Percentiles rank a stretch among this genome's conserved stretches.
Conservation (phyloP, 1,284 basidiomycete species). For the Pyrrhoderma noxium region DNA sequence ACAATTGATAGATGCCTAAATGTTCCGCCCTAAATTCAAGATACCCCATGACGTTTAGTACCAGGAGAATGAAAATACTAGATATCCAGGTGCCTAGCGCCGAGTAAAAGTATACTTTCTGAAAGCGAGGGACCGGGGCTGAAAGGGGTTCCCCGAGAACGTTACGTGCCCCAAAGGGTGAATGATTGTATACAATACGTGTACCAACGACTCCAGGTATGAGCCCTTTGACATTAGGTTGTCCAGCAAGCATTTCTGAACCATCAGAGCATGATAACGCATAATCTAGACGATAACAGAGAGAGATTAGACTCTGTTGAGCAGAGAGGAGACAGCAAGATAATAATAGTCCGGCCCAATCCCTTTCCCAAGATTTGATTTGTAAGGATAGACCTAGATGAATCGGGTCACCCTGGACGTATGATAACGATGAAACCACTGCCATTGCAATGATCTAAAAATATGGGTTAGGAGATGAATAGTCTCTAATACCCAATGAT, state of each 20-base stretch:
- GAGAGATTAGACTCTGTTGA: background rate
- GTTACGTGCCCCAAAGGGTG: background rate
- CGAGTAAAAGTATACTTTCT: constrained; percentile 8
- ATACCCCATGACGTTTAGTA: background rate
- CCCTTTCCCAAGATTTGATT: background rate
- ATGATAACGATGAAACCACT: too few species aligned
- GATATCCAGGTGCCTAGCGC: background rate
- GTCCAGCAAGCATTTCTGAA: constrained; percentile 3
- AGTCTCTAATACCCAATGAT: background rate
- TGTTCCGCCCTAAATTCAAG: background rate
- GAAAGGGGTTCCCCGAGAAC: background rate
- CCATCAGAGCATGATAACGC: background rate
- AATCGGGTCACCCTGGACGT: too few species aligned
- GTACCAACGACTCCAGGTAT: background rate
- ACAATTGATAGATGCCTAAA: constrained; percentile 1
- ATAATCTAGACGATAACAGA: constrained; percentile 9
- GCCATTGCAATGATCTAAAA: too few species aligned
- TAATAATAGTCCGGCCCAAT: constrained; percentile 5
- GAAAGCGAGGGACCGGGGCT: background rate
- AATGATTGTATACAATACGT: background rate
- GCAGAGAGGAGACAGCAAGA: background rate
- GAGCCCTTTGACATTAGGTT: constrained; percentile 1
- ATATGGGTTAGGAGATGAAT: background rate
- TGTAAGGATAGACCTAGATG: background rate
- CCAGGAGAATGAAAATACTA: background rate